These are phyloP conservation scores for Escallonia rubra DNA, from an alignment of 129 eudicot species.

Conservation along the genomic window DNA sequence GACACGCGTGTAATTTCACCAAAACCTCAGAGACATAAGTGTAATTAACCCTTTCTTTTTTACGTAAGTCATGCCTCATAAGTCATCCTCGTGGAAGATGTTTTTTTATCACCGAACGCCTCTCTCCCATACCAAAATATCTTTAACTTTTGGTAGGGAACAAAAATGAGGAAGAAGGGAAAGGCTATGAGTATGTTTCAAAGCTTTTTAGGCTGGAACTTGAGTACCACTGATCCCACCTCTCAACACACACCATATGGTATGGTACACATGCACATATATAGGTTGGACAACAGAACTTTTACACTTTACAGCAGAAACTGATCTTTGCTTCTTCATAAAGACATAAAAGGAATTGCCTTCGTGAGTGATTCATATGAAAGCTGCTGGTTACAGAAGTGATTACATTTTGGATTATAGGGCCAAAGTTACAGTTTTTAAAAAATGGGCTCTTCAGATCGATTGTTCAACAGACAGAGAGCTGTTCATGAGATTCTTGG, in stretches of 20 bases:
- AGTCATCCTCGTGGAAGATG: too few relatives aligned
- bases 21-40: too few relatives aligned
- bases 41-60: too few relatives aligned
- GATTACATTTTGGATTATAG: conserved; percentile 12
- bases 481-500: conserved; percentile 79
- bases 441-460: conserved; percentile 60
- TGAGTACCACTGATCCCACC: conserved; percentile 18
- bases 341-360: background rate
- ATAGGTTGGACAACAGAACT: too few relatives aligned
- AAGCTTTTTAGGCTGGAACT: conserved; percentile 28
- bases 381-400: conserved; percentile 5
- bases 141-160: background rate
- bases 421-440: background rate
- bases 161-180: background rate
- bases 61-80: too few relatives aligned
- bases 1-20: too few relatives aligned
- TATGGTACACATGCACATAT: too few relatives aligned
- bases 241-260: background rate
- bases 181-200: background rate
- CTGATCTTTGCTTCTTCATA: conserved; percentile 6
- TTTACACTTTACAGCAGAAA: conserved; percentile 26
- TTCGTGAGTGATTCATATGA: conserved; percentile 7
- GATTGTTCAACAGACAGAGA: conserved; percentile 55
- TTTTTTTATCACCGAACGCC: too few relatives aligned
- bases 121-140: too few relatives aligned